Evolutionary conservation across 371 early-diverging fungal species (phyloP), one percentile per base, ranked within the genome.

Genomic region (Apophysomyces trapeziformis): DNA sequence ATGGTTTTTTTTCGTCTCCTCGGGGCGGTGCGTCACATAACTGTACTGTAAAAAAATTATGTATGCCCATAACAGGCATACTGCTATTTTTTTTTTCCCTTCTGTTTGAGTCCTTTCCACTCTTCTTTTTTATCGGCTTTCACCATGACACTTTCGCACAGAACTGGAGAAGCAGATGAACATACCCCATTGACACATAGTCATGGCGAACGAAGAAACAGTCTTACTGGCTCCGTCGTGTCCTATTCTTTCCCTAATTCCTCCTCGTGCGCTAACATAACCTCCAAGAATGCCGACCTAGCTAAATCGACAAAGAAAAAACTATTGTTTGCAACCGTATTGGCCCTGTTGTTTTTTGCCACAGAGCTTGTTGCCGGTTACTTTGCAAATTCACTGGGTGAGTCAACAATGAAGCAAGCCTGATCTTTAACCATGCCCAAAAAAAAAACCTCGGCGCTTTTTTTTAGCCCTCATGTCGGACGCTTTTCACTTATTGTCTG

Each of bases 401-500:
- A 66, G 32, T 26, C 32, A 26, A 26, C 38, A 45, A 57, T 16
- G 37, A 56, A 54, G 12, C 36, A 21, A 45, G 41, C 5, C 14
- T n/a, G 38, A 43, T 58, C 44, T 26, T 76, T 72, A 18, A 76
- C 73, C 26, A 70, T 26, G 32, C 32, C 2, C 2, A 26, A 26
- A 26, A 26, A 26, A 26, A 77, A 26, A 16, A 16, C 13, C 38
- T 38, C 50, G 14, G 36, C 21, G 38, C 41, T 61, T 60, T 37
- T 46, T 41, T 61, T 57, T 65, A 82, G 93, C 93, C 4, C 82
- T 93, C 58, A 80, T 92, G 76, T 84, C 85, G 57, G 93, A 92
- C 75, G 86, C 89, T 35, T 91, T 93, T 72, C 92, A 93, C 69
- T 75, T 93, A 62, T 74, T 93, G 37, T 87, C 89, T 65, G 89